Percentiles rank a stretch among this genome's conserved stretches.
phyloP scores from a whole-genome alignment of 305 asterid species.

The Andrographis paniculata region DNA sequence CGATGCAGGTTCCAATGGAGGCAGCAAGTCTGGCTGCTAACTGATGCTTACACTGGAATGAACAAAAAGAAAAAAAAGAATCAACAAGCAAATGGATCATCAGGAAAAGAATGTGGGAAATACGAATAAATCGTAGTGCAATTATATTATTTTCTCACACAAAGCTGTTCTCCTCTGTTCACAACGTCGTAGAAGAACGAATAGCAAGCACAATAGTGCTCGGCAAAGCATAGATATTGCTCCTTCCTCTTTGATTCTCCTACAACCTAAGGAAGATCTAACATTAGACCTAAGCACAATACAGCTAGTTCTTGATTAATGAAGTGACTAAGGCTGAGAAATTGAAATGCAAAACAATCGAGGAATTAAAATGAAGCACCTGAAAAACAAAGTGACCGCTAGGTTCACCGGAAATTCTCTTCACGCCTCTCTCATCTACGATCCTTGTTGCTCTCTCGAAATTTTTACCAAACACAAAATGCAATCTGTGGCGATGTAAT shows the following conservation, averaged over 20 bases:
- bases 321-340: too few species aligned
- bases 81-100: neutral
- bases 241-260: conserved; percentile 85
- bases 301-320: neutral
- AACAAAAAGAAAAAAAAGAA: neutral
- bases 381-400: conserved; percentile 71
- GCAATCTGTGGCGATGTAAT: conserved; percentile 37
- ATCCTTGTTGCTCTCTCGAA: conserved; percentile 74
- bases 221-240: conserved; percentile 69
- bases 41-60: conserved; percentile 81
- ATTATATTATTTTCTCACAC: conserved; percentile 53
- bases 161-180: conserved; percentile 85
- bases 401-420: conserved; percentile 64
- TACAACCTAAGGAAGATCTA: conserved; percentile 38
- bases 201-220: conserved; percentile 72
- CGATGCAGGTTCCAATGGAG: conserved; percentile 47
- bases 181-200: conserved; percentile 88
- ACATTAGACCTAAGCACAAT: neutral
- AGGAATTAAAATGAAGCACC: conserved; percentile 22
- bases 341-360: neutral
- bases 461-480: conserved; percentile 75
- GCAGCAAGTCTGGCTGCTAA: conserved; percentile 87
- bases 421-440: conserved; percentile 70
- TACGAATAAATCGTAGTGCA: neutral
- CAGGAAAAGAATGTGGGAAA: neutral